phyloP scores from a whole-genome alignment of 352 stramenopile genomes.

The Aphanomyces invadans region DNA sequence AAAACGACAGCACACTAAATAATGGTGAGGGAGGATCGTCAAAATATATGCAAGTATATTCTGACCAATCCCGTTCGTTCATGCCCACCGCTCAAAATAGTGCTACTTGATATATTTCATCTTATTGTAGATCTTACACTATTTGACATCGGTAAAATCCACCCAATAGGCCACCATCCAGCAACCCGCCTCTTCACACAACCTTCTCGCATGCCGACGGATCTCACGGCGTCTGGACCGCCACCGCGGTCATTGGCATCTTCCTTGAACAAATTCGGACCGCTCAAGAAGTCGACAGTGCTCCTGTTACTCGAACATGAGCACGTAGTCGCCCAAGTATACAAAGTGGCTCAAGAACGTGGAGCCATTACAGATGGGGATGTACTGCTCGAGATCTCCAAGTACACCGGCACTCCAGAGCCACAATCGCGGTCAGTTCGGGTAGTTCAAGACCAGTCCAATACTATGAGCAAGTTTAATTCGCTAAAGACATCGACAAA shows the following conservation, averaged over 20 bases:
- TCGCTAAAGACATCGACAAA: slow-evolving; percentile 65
- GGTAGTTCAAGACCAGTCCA: not conserved
- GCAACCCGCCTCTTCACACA: not conserved
- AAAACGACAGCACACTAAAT: not conserved
- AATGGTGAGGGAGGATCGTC: no score
- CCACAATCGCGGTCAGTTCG: not conserved
- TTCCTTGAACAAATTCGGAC: slow-evolving; percentile 5
- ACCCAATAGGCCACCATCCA: not conserved
- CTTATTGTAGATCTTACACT: no score
- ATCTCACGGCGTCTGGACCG: not conserved
- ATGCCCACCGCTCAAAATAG: no score
- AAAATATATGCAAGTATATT: no score
- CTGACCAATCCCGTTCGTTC: no score
- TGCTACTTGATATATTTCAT: no score
- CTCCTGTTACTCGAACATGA: slow-evolving; percentile 4
- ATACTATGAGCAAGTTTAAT: not conserved
- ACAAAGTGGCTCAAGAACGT: slow-evolving; percentile 6
- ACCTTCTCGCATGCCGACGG: not conserved
- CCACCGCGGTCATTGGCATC: not conserved
- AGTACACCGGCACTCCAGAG: not conserved
- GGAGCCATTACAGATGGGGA: not conserved
- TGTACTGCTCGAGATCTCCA: not conserved
- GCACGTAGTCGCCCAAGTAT: slow-evolving; percentile 3
- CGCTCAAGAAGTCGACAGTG: slow-evolving; percentile 4
- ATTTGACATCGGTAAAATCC: not conserved